Base-by-base conservation (phyloP, 192 early-diverging fungal species). In the Backusella macrospora region DNA sequence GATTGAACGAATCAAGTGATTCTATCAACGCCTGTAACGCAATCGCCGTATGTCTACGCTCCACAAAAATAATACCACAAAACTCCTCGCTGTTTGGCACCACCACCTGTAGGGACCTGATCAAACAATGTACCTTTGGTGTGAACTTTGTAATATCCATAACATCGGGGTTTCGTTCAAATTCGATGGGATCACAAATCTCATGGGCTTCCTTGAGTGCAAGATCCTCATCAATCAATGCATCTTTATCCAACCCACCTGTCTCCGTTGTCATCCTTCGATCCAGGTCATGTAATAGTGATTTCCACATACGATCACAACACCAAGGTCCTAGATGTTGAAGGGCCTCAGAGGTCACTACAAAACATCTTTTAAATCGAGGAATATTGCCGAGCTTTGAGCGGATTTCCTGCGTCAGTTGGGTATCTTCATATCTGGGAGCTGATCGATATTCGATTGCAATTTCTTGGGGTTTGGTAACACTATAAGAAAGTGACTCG, bases 1-100 rank as follows among this genome's bases (percentile, higher is more conserved):
- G 67, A 21, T 78, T 62, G 18, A 94, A 82, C 15, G 81, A 81
- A 23, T 85, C 70, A 14, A 94, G 77, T 34, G 88, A 84, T 14
- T 87, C 49, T 13, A 92, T 83, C 9, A 96, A 70, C n/a, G 89
- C 67, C 38, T 88, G 75, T 1, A 88, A 47, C 0, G 82, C 82
- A 49, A 77, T 78, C 0, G 95, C 96, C 0, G 93, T 92, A 7
- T 92, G 78, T 37, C 96, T 80, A 15, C 91, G 83, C 65, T 89
- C 79, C 7, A 91, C 90, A 78, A 99, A 99, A 9, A 99, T 88
- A 47, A 99, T 97, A 6, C 93, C 94, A 72, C 96, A 93, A 72
- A 96, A 92, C 4, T 88, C 85, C 0, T 80, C 70, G 1, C 3
- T 62, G 14, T 85, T 52, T 6, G 74, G 63, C 13, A 66, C 39